These are phyloP conservation scores for Rhododendron mucronatum DNA, from an alignment of 148 eudicot species.

Conservation along the genomic window DNA sequence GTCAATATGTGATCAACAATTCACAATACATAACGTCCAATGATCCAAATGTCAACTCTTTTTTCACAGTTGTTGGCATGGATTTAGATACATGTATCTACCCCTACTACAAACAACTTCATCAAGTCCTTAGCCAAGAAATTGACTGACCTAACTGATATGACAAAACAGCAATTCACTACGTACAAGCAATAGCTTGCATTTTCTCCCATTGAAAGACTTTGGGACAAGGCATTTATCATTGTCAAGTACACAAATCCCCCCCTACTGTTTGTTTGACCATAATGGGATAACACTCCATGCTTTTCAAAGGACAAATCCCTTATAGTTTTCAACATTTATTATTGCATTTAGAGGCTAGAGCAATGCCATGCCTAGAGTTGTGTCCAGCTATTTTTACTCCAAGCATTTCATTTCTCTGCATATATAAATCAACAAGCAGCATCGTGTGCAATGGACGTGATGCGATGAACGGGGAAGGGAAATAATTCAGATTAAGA, in stretches of 20 bases:
- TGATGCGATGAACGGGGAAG: not conserved
- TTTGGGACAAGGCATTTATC: not conserved
- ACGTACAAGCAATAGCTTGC: not conserved
- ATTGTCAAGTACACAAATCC: not conserved
- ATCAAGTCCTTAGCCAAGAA: not conserved
- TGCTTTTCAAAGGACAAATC: not conserved
- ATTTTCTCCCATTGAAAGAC: not conserved
- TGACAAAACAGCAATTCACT: not conserved
- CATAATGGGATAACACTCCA: not conserved
- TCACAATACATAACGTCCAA: not conserved
- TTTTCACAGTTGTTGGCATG: not conserved
- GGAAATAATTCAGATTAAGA: not conserved
- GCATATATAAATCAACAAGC: too few species aligned
- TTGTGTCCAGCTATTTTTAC: not conserved
- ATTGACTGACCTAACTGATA: not conserved
- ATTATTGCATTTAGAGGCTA: not conserved
- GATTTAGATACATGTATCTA: not conserved
- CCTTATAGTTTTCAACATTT: not conserved
- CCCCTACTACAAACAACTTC: not conserved
- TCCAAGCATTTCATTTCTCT: not conserved
- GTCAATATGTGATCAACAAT: not conserved
- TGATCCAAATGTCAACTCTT: not conserved
- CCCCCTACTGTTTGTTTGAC: not conserved
- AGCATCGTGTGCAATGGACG: not conserved
- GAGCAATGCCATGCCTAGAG: not conserved